A percentile compares a stretch with the other conserved stretches of the same genome.
These are phyloP conservation scores for Aspergillus campestris DNA, from an alignment of 495 filamentous ascomycete genomes.

Conservation along the genomic window DNA sequence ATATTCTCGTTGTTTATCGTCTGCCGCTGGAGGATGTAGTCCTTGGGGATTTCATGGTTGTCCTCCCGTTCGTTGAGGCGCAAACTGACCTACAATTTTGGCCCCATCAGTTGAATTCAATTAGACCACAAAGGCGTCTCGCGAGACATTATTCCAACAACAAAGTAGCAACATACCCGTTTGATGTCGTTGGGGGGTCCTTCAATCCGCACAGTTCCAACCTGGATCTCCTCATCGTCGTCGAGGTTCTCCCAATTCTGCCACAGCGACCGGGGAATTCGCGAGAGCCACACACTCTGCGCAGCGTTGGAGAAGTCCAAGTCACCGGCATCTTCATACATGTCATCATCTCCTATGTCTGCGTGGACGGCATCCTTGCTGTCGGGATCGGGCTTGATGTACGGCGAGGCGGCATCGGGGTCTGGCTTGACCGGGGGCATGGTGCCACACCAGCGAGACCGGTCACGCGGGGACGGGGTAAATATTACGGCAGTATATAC, in stretches of 20 bases:
- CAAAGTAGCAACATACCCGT: conserved; percentile 26
- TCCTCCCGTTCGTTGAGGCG: conserved; percentile 45
- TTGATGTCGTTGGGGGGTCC: conserved; percentile 43
- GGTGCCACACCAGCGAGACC: conserved; percentile 5
- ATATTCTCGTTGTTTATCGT: conserved; percentile 35
- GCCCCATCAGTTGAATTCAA: neutral
- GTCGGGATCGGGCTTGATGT: conserved; percentile 65
- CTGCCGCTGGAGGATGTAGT: conserved; percentile 69
- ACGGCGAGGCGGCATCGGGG: conserved; percentile 27
- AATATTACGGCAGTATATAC: neutral
- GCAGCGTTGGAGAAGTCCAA: conserved; percentile 59
- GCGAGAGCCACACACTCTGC: conserved; percentile 60
- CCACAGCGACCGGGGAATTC: conserved; percentile 72
- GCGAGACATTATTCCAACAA: too few species aligned
- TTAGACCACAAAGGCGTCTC: too few species aligned
- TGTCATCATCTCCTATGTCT: conserved; percentile 60
- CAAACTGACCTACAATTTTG: conserved; percentile 36
- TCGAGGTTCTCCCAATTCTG: conserved; percentile 51
- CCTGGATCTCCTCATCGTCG: conserved; percentile 55
- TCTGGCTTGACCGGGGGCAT: conserved; percentile 35
- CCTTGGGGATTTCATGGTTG: conserved; percentile 64
- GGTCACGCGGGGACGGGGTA: neutral
- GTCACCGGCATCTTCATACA: conserved; percentile 84
- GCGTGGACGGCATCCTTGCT: conserved; percentile 46
- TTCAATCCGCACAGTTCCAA: conserved; percentile 69